Evolutionary conservation across 2,329 filamentous ascomycete species (phyloP).

Genomic region (Hypoxylon sp.): DNA sequence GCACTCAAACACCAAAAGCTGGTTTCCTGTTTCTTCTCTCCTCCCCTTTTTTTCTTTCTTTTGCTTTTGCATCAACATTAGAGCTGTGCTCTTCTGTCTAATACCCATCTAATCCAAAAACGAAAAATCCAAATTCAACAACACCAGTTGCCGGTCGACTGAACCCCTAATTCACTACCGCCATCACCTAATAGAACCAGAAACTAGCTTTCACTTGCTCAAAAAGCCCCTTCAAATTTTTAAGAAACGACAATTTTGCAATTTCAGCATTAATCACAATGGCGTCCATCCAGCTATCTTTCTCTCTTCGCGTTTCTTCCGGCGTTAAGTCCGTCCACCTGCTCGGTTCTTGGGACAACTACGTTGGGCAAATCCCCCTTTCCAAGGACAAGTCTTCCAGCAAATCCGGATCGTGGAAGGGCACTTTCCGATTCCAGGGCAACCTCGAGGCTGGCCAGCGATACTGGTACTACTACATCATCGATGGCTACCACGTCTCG

Average conservation of each 20-base stretch:
- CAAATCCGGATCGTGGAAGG: conserved; percentile 94
- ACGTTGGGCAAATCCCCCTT: conserved; percentile 92
- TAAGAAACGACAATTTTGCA: conserved; percentile 58
- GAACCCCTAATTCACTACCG: conserved; percentile 58
- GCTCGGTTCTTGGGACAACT: conserved; percentile 98
- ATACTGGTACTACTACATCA: conserved; percentile 99
- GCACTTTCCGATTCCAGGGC: conserved; percentile 95
- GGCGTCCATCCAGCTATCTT: conserved; percentile 94
- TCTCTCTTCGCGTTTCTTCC: conserved; percentile 94
- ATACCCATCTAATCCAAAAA: conserved; percentile 56
- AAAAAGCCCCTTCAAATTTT: conserved; percentile 59
- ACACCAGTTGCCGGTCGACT: conserved; percentile 67
- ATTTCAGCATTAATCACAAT: conserved; percentile 70
- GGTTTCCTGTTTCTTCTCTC: conserved; percentile 67
- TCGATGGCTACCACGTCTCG: conserved; percentile 97
- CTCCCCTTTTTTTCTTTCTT: conserved; percentile 57
- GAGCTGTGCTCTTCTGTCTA: conserved; percentile 68
- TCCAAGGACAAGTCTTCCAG: conserved; percentile 86
- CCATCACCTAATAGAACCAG: conserved; percentile 61
- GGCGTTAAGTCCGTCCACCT: conserved; percentile 98
- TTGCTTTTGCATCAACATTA: conserved; percentile 54
- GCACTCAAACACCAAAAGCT: conserved; percentile 69
- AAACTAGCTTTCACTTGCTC: conserved; percentile 72
- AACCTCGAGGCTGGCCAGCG: conserved; percentile 90
- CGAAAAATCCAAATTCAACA: conserved; percentile 54